Percentiles rank a stretch among this genome's conserved stretches.
Conservation (phyloP, 345 rosid genomes). For the Reutealis trisperma region DNA sequence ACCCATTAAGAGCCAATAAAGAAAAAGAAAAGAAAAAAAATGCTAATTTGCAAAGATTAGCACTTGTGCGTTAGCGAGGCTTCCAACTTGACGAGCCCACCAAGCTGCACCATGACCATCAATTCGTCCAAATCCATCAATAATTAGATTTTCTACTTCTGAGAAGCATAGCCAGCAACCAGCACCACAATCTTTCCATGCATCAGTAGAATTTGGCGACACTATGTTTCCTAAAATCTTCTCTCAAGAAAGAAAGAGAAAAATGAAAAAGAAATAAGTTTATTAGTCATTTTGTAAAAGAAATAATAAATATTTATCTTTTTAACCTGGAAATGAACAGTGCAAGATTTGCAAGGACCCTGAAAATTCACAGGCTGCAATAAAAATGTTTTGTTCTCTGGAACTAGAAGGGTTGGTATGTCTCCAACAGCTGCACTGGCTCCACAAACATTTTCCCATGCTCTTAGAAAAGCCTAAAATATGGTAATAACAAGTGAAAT, state of each 20-base stretch:
- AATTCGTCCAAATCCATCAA: constrained; percentile 21
- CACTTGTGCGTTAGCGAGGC: no score
- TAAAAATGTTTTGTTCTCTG: constrained; percentile 33
- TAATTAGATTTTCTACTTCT: background rate
- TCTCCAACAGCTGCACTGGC: background rate
- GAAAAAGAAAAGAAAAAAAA: no score
- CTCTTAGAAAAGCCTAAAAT: constrained; percentile 40
- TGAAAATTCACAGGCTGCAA: constrained; percentile 38
- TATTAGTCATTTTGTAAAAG: no score
- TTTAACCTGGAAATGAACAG: constrained; percentile 30
- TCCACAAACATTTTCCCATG: constrained; percentile 42
- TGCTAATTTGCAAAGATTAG: no score
- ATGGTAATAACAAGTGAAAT: no score
- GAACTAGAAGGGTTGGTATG: constrained; percentile 23
- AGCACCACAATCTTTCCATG: no score
- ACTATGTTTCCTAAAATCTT: no score
- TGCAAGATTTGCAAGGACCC: constrained; percentile 43
- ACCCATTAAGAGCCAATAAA: no score
- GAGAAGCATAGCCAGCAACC: constrained; percentile 36
- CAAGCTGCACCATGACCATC: constrained; percentile 45
- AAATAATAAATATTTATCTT: no score
- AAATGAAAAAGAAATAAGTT: no score
- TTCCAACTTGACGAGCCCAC: constrained; percentile 28
- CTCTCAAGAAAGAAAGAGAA: no score
- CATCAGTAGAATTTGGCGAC: no score